Evolutionary conservation across 306 rosid genomes (phyloP), one percentile per base, ranked within the genome.

Genomic region (Cucumis hystrix): DNA sequence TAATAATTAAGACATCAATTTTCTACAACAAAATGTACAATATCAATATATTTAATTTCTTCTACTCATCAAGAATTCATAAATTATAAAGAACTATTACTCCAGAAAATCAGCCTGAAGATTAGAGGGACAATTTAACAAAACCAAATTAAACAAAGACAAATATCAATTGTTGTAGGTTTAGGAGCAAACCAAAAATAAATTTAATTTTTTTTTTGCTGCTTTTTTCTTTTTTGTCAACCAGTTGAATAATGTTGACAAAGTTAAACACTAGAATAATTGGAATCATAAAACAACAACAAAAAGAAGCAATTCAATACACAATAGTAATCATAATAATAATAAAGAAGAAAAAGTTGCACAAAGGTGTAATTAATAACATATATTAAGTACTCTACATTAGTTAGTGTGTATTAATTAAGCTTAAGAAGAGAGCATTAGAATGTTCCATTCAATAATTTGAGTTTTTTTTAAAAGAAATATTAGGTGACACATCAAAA

Each of bases 371-470:
- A 39, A 66, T 40, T 23, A 66, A 40, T 35, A 67, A 67, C 10
- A 40, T 67, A 15, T 10, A 68, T 10, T 23, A n/a, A 68, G 2
- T 28, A 28, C 17, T 43, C 17, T 35, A 30, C 12, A 63, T 63
- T 67, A n/a, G 35, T n/a, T 41, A 12, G 56, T 69, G 33, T 12
- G 2, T 69, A 69, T 20, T 43, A 41, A 40, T 68, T 28, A 47
- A 9, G 21, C 1, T 12, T 43, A 71, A 33, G 41, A 41, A 71
- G 59, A 41, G 58, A 71, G 76, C 41, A 15, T 71, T 51, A 47
- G 76, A 72, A 72, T 72, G 43, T 72, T 72, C 60, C 20, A 47
- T 51, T 28, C 61, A 72, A 72, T 72, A 49, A 72, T 72, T 72
- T 20, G 7, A 17, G 61, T 28, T 45, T 21, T 47, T 45, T 28